Conservation (phyloP, 1,284 basidiomycete species). For the Sporisorium scitamineum region DNA sequence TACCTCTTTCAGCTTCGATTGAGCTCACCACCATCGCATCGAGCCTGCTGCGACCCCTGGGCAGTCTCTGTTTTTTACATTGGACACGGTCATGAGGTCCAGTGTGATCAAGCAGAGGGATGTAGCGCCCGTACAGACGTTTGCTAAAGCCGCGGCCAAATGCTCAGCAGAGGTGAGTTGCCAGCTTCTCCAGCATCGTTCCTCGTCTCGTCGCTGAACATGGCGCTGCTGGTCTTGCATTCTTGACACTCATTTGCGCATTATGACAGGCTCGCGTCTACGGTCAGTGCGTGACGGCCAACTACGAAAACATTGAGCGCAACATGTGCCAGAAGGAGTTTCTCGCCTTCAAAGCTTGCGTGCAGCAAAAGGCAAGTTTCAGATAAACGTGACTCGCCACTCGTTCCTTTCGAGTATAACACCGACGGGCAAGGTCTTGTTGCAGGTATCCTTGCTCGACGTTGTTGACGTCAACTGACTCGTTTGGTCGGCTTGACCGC, state of each 20-base stretch:
- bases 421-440: background rate
- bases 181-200: background rate
- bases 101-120: conserved; percentile 43
- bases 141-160: conserved; percentile 48
- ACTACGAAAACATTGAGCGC: conserved; percentile 81
- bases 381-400: background rate
- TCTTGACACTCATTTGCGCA: conserved; percentile 6
- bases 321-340: conserved; percentile 84
- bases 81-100: conserved; percentile 30
- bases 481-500: background rate
- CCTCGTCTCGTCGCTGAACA: background rate
- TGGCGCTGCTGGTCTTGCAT: background rate
- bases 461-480: background rate
- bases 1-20: background rate
- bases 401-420: background rate
- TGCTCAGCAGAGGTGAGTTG: conserved; percentile 43
- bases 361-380: conserved; percentile 71
- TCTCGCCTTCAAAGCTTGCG: conserved; percentile 78
- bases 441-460: background rate
- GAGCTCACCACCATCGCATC: conserved; percentile 1
- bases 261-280: conserved; percentile 79
- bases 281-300: conserved; percentile 81
- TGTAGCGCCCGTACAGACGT: conserved; percentile 50
- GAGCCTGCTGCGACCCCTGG: background rate
- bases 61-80: background rate